These are phyloP conservation scores for Solanum arcanum DNA, from an alignment of 257 asterid genomes.

Conservation along the genomic window DNA sequence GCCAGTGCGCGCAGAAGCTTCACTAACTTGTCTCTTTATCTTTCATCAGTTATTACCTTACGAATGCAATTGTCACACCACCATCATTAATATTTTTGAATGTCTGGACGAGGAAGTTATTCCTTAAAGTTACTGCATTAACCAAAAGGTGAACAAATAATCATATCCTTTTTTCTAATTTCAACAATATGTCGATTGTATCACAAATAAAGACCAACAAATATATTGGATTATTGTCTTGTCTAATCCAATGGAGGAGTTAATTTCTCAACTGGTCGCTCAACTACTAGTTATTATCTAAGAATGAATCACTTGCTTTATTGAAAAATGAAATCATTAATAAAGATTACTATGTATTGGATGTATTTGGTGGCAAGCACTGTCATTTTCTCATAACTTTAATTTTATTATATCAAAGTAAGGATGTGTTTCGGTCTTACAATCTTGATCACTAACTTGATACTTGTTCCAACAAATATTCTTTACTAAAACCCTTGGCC, in stretches of 20 bases:
- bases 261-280: not conserved
- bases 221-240: not conserved
- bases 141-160: constrained; percentile 32
- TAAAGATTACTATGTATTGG: not conserved
- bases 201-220: not conserved
- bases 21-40: not conserved
- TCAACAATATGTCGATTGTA: constrained; percentile 54
- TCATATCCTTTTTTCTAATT: constrained; percentile 36
- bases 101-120: constrained; percentile 30
- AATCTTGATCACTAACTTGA: not conserved
- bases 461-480: not conserved
- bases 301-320: not conserved
- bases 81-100: constrained; percentile 53
- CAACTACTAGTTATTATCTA: not conserved
- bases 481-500: not conserved
- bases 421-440: not conserved
- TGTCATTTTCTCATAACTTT: not conserved
- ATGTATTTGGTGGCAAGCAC: not conserved
- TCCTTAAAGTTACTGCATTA: constrained; percentile 4
- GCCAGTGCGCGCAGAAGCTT: not conserved
- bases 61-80: constrained; percentile 28
- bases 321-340: not conserved
- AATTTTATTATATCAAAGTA: not conserved
- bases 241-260: not conserved
- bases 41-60: not conserved